Evolutionary conservation across 2,329 filamentous ascomycete species (phyloP), one percentile per base, ranked within the genome.

Genomic region (Cordyceps tenuipes): DNA sequence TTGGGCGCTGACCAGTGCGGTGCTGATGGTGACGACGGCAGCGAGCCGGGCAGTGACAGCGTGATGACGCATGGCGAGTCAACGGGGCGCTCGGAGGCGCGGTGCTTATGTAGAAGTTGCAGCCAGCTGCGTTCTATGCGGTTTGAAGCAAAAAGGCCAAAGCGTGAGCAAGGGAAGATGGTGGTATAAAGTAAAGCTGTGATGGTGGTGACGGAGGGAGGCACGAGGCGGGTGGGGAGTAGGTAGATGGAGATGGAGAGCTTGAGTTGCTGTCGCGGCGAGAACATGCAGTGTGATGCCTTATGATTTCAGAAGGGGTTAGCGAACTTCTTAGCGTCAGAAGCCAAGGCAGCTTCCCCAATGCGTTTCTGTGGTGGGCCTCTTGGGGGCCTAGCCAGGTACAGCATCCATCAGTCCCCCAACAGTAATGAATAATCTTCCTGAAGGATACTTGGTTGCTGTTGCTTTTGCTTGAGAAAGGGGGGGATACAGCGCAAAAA

Each of bases 1-100:
- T 44, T 73, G 66, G 53, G 69, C 69, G 19, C 59, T 60, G 31
- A 59, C 67, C 44, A 68, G 57, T n/a, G 64, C 63, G 10, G 67
- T 63, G 44, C 73, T 60, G 56, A 75, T 61, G 57, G 71, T 61
- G 21, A 66, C 66, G 17, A 66, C 66, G 57, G 70, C 68, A 63
- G 68, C 74, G 53, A 72, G 63, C 61, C 69, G 67, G 57, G 67
- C 46, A 50, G 19, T 62, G 39, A 68, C 62, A 63, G 67, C 64
- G 63, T 67, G 64, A 62, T 68, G 68, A 69, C 70, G 71, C 72
- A 74, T 74, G 17, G n/a, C n/a, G 31, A 26, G 19, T 58, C 13
- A 44, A 47, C 46, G 52, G 39, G 21, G 41, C 52, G 59, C 59
- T 60, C 52, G 46, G 31, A 34, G 23, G 44, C 44, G 59, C 52